These are phyloP conservation scores for Fusarium coicis DNA, from an alignment of 2,329 filamentous ascomycete genomes.

Conservation along the genomic window DNA sequence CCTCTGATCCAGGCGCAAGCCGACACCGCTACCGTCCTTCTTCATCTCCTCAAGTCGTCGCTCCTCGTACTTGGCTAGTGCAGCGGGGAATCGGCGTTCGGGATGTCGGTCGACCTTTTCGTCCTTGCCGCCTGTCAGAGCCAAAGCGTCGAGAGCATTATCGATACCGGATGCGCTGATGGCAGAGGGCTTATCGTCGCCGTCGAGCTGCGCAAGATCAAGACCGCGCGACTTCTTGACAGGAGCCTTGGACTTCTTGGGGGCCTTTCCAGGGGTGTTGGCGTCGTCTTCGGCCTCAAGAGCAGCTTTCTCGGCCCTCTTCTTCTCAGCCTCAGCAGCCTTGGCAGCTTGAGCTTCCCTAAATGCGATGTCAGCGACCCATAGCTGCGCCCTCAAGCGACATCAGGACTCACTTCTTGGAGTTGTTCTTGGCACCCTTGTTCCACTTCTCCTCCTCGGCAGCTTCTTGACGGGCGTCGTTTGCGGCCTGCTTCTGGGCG, in stretches of 20 bases:
- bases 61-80: constrained; percentile 85
- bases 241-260: constrained; percentile 76
- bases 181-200: constrained; percentile 64
- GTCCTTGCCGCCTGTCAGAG: constrained; percentile 66
- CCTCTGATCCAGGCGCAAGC: constrained; percentile 84
- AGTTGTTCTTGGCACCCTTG: constrained; percentile 84
- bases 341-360: constrained; percentile 63
- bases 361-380: constrained; percentile 15
- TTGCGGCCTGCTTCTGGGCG: constrained; percentile 79
- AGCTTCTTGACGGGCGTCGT: constrained; percentile 72
- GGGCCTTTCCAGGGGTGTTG: constrained; percentile 64
- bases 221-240: constrained; percentile 77
- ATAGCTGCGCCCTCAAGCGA: neutral
- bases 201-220: constrained; percentile 80
- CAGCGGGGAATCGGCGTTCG: constrained; percentile 87
- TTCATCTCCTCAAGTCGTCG: constrained; percentile 86
- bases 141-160: constrained; percentile 89
- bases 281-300: constrained; percentile 85
- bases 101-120: constrained; percentile 88
- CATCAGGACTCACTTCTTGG: constrained; percentile 80
- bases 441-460: constrained; percentile 82
- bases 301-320: constrained; percentile 93
- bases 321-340: constrained; percentile 85
- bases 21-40: constrained; percentile 76
- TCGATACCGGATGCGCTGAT: constrained; percentile 91